These are phyloP conservation scores for Setaria italica DNA, from an alignment of 202 grass and related monocot species.

Conservation along the genomic window DNA sequence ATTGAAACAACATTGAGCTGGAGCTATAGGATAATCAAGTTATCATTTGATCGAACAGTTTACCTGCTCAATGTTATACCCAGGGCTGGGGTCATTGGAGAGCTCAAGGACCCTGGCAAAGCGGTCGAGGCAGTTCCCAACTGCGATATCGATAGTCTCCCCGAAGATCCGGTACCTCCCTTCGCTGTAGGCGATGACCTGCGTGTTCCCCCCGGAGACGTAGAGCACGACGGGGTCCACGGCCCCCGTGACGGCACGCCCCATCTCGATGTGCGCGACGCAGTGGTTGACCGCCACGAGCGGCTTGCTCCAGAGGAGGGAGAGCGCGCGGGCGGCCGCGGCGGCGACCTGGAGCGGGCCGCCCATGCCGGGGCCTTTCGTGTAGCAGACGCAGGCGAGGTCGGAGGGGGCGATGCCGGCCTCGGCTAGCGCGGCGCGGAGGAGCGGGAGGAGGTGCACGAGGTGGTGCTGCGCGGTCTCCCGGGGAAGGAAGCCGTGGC, in stretches of 20 bases:
- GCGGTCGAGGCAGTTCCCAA: slow-evolving; percentile 89
- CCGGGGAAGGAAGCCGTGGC: slow-evolving; percentile 89
- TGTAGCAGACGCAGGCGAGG: slow-evolving; percentile 91
- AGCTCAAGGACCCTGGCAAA: slow-evolving; percentile 83
- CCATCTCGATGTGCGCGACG: slow-evolving; percentile 97
- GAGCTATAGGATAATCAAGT: background rate
- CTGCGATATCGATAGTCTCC: slow-evolving; percentile 89
- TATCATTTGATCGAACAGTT: slow-evolving; percentile 26
- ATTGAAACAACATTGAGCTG: background rate
- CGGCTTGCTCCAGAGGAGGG: slow-evolving; percentile 80
- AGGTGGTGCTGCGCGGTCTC: slow-evolving; percentile 92
- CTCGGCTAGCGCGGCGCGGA: slow-evolving; percentile 57
- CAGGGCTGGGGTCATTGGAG: slow-evolving; percentile 82
- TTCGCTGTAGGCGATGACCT: slow-evolving; percentile 93
- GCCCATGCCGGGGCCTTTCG: slow-evolving; percentile 92
- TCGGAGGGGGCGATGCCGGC: slow-evolving; percentile 58
- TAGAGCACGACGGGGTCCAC: slow-evolving; percentile 87
- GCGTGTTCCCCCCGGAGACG: slow-evolving; percentile 89
- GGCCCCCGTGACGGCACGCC: slow-evolving; percentile 77
- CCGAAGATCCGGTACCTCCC: slow-evolving; percentile 88
- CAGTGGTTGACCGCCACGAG: slow-evolving; percentile 94
- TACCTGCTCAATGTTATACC: slow-evolving; percentile 94
- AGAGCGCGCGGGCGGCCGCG: slow-evolving; percentile 66
- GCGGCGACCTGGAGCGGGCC: slow-evolving; percentile 88
- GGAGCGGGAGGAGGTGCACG: slow-evolving; percentile 77